Conservation (phyloP, 805 yeast species). For the Candida nitratophila region DNA sequence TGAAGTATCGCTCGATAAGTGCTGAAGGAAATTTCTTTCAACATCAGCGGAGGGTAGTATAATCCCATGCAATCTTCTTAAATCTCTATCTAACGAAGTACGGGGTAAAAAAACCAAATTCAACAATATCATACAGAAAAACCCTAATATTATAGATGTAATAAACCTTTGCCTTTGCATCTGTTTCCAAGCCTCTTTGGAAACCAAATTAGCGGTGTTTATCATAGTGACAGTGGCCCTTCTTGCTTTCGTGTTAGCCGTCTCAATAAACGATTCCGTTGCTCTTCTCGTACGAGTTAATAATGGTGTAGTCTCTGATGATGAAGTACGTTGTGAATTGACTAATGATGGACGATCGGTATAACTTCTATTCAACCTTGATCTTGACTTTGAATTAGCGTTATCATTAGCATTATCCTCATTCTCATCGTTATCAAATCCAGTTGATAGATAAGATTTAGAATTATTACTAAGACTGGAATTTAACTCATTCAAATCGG, state of each 20-base stretch:
- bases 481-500: neutral
- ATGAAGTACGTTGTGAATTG: neutral
- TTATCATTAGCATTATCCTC: neutral
- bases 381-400: neutral
- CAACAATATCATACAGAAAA: constrained; percentile 45
- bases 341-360: neutral
- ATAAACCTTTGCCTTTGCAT: constrained; percentile 31
- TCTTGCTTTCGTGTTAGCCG: constrained; percentile 11
- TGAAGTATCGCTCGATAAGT: constrained; percentile 24
- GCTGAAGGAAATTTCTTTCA: constrained; percentile 48
- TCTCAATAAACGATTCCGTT: constrained; percentile 2
- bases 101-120: constrained; percentile 74
- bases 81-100: constrained; percentile 76
- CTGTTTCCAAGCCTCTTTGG: constrained; percentile 18
- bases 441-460: neutral
- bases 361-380: neutral
- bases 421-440: neutral
- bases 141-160: constrained; percentile 41
- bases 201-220: constrained; percentile 11
- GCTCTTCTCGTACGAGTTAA: constrained; percentile 2
- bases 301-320: neutral
- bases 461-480: neutral
- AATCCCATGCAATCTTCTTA: constrained; percentile 65
- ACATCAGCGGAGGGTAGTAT: constrained; percentile 62
- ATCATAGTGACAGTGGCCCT: constrained; percentile 22